Percentiles rank a stretch among this genome's conserved stretches.
phyloP scores from a whole-genome alignment of 768 basidiomycete species.

The Tylopilus intermedius region DNA sequence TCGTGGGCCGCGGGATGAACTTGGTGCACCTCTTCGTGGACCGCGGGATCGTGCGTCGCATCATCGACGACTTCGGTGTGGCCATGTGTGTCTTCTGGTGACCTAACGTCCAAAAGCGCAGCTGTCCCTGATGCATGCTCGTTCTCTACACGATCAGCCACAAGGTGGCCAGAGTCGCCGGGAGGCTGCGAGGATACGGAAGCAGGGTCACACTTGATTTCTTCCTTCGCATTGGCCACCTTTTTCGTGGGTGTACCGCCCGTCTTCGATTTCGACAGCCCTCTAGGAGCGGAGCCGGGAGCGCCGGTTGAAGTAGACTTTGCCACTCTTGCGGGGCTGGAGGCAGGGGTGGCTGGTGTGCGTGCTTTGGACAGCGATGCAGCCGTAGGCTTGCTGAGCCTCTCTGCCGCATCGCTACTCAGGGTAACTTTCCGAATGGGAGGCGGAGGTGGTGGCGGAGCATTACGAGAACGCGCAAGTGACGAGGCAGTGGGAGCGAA shows the following conservation, averaged over 20 bases:
- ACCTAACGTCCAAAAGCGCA: slow-evolving; percentile 10
- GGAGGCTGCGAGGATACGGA: slow-evolving; percentile 25
- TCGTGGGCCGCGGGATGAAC: slow-evolving; percentile 4
- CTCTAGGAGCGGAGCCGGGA: slow-evolving; percentile 26
- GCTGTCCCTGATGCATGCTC: slow-evolving; percentile 20
- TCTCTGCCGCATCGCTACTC: slow-evolving; percentile 52
- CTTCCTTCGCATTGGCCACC: slow-evolving; percentile 19
- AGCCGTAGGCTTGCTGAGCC: slow-evolving; percentile 79
- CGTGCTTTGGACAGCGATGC: slow-evolving; percentile 66
- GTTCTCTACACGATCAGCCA: slow-evolving; percentile 22
- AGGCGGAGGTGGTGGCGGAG: slow-evolving; percentile 40
- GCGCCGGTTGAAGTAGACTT: slow-evolving; percentile 29
- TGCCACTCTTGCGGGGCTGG: slow-evolving; percentile 24
- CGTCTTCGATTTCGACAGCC: slow-evolving; percentile 25
- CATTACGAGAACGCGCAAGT: slow-evolving; percentile 62
- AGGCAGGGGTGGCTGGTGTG: slow-evolving; percentile 17
- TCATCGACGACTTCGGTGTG: slow-evolving; percentile 13
- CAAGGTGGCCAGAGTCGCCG: slow-evolving; percentile 17
- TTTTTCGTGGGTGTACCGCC: slow-evolving; percentile 25
- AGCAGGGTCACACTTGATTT: slow-evolving; percentile 12
- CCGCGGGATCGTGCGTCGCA: slow-evolving; percentile 8
- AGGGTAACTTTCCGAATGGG: slow-evolving; percentile 53
- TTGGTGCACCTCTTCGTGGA: slow-evolving; percentile 2
- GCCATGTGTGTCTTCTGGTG: slow-evolving; percentile 19
- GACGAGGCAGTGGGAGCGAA: slow-evolving; percentile 84